Conservation (phyloP, 495 filamentous ascomycete species). For the Patellaria atrata region DNA sequence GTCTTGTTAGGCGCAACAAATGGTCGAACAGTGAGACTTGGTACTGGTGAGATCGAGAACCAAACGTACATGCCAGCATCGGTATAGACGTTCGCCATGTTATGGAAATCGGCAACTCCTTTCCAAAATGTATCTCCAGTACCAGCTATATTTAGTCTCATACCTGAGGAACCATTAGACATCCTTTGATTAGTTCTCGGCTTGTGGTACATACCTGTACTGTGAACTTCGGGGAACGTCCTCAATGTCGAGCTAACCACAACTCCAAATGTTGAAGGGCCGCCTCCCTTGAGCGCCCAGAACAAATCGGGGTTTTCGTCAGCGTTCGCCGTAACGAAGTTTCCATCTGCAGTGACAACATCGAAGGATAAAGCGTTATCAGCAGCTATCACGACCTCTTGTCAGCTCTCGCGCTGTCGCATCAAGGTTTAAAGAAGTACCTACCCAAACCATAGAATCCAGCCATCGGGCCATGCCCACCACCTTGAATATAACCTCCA, state of each 20-base stretch:
- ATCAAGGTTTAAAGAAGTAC: too few relatives aligned
- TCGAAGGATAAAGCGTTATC: conserved; percentile 40
- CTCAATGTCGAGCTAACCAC: conserved; percentile 7
- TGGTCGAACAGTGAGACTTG: background rate
- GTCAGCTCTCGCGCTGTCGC: too few relatives aligned
- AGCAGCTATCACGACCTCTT: too few relatives aligned
- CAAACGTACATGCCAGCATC: conserved; percentile 1
- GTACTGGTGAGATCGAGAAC: background rate
- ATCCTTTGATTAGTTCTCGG: too few relatives aligned
- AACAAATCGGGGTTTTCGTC: conserved; percentile 10
- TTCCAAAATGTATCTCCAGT: background rate
- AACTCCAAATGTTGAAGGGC: conserved; percentile 4
- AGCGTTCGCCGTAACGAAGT: conserved; percentile 3
- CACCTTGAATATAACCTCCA: conserved; percentile 42
- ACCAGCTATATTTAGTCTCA: background rate
- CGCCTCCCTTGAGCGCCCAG: conserved; percentile 11
- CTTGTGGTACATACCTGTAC: conserved; percentile 10
- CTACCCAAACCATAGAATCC: conserved; percentile 38
- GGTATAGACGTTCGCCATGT: background rate
- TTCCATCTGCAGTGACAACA: conserved; percentile 8
- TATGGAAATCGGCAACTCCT: conserved; percentile 1
- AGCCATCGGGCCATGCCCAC: conserved; percentile 43
- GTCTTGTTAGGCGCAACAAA: background rate
- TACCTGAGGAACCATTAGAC: too few relatives aligned
- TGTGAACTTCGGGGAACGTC: conserved; percentile 6